A percentile compares a stretch with the other conserved stretches of the same genome.
Conservation (phyloP, 2,329 filamentous ascomycete genomes). For the Graphilbum fragrans region DNA sequence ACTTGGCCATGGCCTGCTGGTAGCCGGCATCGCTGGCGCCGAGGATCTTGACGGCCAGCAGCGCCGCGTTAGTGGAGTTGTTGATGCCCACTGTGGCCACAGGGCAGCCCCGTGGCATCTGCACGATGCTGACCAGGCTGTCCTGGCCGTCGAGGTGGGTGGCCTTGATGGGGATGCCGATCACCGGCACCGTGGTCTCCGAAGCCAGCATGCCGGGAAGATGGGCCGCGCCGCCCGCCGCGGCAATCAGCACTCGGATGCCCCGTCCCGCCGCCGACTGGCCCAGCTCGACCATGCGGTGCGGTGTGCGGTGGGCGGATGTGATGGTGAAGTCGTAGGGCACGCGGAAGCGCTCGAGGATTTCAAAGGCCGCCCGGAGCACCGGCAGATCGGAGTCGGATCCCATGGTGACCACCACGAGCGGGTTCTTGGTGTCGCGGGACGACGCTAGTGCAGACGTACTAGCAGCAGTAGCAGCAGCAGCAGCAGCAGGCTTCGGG, state of each 20-base stretch:
- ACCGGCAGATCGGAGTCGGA: slow-evolving; percentile 66
- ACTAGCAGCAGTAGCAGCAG: neutral
- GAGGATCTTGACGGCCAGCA: slow-evolving; percentile 9
- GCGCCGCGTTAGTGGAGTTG: slow-evolving; percentile 59
- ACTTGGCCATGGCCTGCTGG: slow-evolving; percentile 40
- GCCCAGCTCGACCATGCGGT: slow-evolving; percentile 57
- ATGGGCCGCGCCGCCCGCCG: slow-evolving; percentile 62
- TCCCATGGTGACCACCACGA: slow-evolving; percentile 74
- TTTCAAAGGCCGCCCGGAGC: slow-evolving; percentile 51
- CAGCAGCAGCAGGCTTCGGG: neutral
- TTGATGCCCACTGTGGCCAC: slow-evolving; percentile 70
- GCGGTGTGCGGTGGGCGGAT: slow-evolving; percentile 65
- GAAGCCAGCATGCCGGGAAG: slow-evolving; percentile 66
- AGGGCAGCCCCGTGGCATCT: slow-evolving; percentile 62
- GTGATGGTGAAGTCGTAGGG: slow-evolving; percentile 65
- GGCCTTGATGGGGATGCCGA: slow-evolving; percentile 66
- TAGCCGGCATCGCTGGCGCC: slow-evolving; percentile 32
- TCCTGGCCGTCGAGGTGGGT: slow-evolving; percentile 62
- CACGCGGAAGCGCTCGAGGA: slow-evolving; percentile 58
- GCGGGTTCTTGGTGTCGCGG: slow-evolving; percentile 25
- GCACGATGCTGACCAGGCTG: slow-evolving; percentile 59
- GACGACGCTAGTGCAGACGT: slow-evolving; percentile 9
- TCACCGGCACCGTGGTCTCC: slow-evolving; percentile 60
- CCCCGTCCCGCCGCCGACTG: slow-evolving; percentile 50
- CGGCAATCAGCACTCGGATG: slow-evolving; percentile 64